These are phyloP conservation scores for Acer yangbiense DNA, from an alignment of 345 rosid species.

Conservation along the genomic window DNA sequence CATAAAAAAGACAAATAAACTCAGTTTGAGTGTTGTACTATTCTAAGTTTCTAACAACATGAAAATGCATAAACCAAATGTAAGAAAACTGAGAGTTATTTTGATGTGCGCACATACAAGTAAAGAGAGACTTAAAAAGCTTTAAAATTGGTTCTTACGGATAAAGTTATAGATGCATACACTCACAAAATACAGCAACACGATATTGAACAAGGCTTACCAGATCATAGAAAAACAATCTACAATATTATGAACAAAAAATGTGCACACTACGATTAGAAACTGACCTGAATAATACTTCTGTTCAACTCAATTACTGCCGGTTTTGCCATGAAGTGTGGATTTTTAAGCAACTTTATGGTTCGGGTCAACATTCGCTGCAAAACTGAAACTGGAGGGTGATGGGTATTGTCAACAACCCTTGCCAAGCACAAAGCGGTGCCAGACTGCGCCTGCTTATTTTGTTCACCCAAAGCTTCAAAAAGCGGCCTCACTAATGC, in stretches of 20 bases:
- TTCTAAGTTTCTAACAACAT: no score
- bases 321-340: slow-evolving; percentile 87
- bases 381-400: slow-evolving; percentile 68
- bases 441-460: slow-evolving; percentile 82
- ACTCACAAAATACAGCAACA: not conserved
- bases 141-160: not conserved
- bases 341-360: slow-evolving; percentile 71
- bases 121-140: not conserved
- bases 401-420: slow-evolving; percentile 58
- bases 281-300: slow-evolving; percentile 71
- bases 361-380: slow-evolving; percentile 77
- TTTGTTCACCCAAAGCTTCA: slow-evolving; percentile 94
- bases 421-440: slow-evolving; percentile 86
- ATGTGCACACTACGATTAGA: not conserved
- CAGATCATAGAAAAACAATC: not conserved
- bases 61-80: not conserved
- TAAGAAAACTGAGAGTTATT: not conserved
- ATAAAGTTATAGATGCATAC: not conserved
- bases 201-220: not conserved
- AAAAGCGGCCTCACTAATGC: slow-evolving; percentile 73
- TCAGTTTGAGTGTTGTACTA: no score
- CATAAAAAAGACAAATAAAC: no score
- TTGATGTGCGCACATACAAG: not conserved
- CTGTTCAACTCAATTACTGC: slow-evolving; percentile 76
- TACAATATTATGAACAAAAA: not conserved